Conservation (phyloP, 495 filamentous ascomycete genomes). For the Aspergillus funiculosus region DNA sequence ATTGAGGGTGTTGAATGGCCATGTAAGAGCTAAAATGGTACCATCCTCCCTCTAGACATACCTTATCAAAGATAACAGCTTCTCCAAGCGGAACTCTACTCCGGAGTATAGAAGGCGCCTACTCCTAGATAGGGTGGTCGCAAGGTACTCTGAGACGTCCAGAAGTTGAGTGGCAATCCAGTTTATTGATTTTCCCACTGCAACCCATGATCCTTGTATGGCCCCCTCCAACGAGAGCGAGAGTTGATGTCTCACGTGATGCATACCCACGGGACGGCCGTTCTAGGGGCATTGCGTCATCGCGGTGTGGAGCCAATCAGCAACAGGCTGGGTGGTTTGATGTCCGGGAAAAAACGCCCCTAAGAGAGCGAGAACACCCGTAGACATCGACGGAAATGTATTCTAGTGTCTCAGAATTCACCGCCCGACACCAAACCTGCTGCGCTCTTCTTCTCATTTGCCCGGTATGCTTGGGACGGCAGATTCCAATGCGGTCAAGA, state of each 20-base stretch:
- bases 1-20: too few species aligned
- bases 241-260: conserved; percentile 18
- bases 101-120: too few species aligned
- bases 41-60: too few species aligned
- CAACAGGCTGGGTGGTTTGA: conserved; percentile 9
- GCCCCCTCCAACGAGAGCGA: conserved; percentile 8
- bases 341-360: conserved; percentile 12
- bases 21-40: too few species aligned
- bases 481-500: conserved; percentile 6
- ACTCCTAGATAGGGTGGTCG: too few species aligned
- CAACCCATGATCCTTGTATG: neutral
- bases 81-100: too few species aligned
- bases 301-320: conserved; percentile 17
- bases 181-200: neutral
- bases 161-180: conserved; percentile 20
- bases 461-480: too few species aligned
- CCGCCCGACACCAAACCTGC: conserved; percentile 12
- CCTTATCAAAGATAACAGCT: too few species aligned
- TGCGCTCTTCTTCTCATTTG: too few species aligned
- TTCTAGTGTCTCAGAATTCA: conserved; percentile 1
- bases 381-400: neutral
- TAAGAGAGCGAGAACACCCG: conserved; percentile 6
- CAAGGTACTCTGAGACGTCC: too few species aligned
- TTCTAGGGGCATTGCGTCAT: conserved; percentile 22
- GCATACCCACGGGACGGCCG: conserved; percentile 7